These are phyloP conservation scores for Verticillium dahliae DNA, from an alignment of 2,329 filamentous ascomycete species.

Conservation along the genomic window DNA sequence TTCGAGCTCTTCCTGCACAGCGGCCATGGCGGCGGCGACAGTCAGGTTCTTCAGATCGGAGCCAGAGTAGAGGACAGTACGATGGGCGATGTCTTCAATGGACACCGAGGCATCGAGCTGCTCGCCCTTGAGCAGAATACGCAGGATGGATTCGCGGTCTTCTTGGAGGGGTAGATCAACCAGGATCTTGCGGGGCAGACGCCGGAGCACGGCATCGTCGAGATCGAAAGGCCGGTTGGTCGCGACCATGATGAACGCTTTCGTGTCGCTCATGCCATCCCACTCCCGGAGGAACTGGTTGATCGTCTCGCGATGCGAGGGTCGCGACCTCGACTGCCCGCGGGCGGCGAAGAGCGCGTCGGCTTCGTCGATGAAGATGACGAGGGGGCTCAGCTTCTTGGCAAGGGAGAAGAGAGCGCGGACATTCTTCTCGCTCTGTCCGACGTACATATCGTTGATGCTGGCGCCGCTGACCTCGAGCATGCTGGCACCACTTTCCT, in stretches of 20 bases:
- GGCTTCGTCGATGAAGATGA: conserved; percentile 96
- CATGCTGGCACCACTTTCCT: conserved; percentile 62
- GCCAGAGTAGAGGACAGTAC: conserved; percentile 73
- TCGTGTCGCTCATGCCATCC: conserved; percentile 79
- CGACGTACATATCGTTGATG: conserved; percentile 94
- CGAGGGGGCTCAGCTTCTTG: conserved; percentile 82
- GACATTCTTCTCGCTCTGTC: conserved; percentile 94
- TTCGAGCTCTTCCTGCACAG: conserved; percentile 65
- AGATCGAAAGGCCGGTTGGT: conserved; percentile 94
- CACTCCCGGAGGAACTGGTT: conserved; percentile 96
- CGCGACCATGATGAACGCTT: conserved; percentile 96
- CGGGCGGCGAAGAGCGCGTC: conserved; percentile 85
- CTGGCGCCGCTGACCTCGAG: conserved; percentile 87
- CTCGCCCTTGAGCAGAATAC: conserved; percentile 66
- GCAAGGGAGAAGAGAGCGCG: conserved; percentile 86
- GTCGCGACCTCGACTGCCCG: conserved; percentile 56
- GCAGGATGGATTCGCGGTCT: conserved; percentile 62
- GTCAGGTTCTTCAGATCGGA: conserved; percentile 79
- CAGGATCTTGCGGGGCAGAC: conserved; percentile 65
- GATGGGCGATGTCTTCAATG: conserved; percentile 54
- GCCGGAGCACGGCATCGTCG: conserved; percentile 78
- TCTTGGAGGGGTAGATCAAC: conserved; percentile 64
- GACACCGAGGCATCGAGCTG: conserved; percentile 53
- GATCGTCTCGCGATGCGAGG: conserved; percentile 79
- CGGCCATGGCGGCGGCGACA: conserved; percentile 72